Evolutionary conservation across 768 basidiomycete genomes (phyloP), one percentile per base, ranked within the genome.

Genomic region (Naematelia aurantialba): DNA sequence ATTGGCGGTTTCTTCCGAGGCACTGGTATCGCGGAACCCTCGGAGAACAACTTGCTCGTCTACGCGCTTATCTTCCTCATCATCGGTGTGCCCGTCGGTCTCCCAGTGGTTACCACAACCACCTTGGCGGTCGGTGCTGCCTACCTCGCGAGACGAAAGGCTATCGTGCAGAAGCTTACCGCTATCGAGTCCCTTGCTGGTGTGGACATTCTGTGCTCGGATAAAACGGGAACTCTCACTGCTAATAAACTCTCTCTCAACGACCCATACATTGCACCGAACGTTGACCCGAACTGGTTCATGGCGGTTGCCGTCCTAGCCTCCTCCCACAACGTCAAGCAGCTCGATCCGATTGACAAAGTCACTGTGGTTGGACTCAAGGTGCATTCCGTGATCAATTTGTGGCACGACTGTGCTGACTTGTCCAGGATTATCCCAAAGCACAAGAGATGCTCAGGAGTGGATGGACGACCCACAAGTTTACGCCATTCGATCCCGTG

Each of bases 181-280:
- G 81, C 81, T 31, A 82, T 82, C 65, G 81, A 82, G 61, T 78
- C 78, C 14, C 76, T 82, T n/a, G 81, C 81, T 17, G 81, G 81
- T 49, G 81, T 82, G 42, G 80, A 81, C 54, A 79, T 82, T 45
- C 73, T 82, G 25, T 76, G 72, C 53, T 70, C 70, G 0, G 67
- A 72, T 54, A 72, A 72, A 55, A 72, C 70, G 31, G 70, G 81
- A 29, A 82, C 81, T 0, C 67, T 82, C 30, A 82, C 81, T 1
- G 80, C 81, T 4, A 82, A 82, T 72, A 81, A 81, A 72, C 75
- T 82, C 5, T 77, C 76, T n/a, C 61, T 82, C 5, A 78, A 82
- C 58, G 80, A 82, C 21, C 77, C 77, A 1, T 77, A 60, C 53
- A 62, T 74, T 54, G 59, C 68, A 4, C 73, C 75, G 12, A 75